phyloP scores from a whole-genome alignment of 768 basidiomycete species.

The Lyophyllum atratum region DNA sequence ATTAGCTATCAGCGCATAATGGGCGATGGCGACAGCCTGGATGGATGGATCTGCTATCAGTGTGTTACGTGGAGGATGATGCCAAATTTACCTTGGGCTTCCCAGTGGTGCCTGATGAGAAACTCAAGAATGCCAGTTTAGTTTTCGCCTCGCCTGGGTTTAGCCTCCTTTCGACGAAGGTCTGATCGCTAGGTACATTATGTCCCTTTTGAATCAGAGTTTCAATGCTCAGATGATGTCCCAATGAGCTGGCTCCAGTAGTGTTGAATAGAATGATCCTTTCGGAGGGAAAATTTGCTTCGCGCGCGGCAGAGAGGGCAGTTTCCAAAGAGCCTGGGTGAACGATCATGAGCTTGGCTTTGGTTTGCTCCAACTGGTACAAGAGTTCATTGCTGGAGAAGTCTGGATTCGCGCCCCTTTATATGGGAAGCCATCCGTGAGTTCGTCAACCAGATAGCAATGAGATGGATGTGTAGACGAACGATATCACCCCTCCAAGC shows the following conservation, averaged over 20 bases:
- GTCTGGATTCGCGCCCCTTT: constrained; percentile 63
- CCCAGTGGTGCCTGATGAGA: constrained; percentile 77
- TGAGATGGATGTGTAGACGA: constrained; percentile 21
- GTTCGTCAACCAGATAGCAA: background rate
- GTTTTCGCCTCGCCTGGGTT: constrained; percentile 62
- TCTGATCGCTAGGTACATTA: constrained; percentile 21
- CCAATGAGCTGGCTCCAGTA: constrained; percentile 4
- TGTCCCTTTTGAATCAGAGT: constrained; percentile 52
- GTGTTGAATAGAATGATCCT: constrained; percentile 44
- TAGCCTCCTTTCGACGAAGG: constrained; percentile 53
- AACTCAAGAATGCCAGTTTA: constrained; percentile 70
- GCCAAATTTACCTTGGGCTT: constrained; percentile 56
- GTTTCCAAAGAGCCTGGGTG: constrained; percentile 46
- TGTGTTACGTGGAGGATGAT: background rate
- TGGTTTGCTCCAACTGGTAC: constrained; percentile 54
- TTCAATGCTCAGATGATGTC: constrained; percentile 39
- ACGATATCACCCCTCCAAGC: constrained; percentile 61
- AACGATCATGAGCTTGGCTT: constrained; percentile 47
- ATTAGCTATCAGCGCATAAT: constrained; percentile 61
- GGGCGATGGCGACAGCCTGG: constrained; percentile 63
- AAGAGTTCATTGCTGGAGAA: constrained; percentile 54
- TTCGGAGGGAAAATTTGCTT: constrained; percentile 37
- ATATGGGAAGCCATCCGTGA: background rate
- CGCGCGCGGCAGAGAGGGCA: constrained; percentile 42
- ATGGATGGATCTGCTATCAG: background rate